phyloP scores from a whole-genome alignment of 2,329 filamentous ascomycete genomes.

The Ilyonectria mors-panacis region DNA sequence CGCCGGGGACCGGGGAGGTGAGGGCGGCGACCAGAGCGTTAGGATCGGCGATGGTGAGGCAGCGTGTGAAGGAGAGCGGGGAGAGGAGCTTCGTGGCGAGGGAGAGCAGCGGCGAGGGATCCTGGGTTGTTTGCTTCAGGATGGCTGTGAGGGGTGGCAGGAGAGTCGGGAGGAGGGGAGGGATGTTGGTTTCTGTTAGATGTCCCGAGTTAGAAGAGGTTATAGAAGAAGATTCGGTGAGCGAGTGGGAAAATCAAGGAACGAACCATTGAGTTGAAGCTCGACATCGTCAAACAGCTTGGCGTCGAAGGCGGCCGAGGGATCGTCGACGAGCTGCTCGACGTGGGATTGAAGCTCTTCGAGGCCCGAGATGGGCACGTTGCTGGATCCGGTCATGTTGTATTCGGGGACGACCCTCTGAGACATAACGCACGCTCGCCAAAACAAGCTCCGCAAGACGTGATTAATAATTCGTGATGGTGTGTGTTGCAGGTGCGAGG shows the following conservation, averaged over 20 bases:
- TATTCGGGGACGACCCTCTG: slow-evolving; percentile 54
- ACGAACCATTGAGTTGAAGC: slow-evolving; percentile 69
- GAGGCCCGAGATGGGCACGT: slow-evolving; percentile 63
- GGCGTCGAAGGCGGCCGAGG: slow-evolving; percentile 59
- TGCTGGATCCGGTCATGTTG: slow-evolving; percentile 52
- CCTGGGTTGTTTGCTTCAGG: slow-evolving; percentile 65
- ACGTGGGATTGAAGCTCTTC: slow-evolving; percentile 70
- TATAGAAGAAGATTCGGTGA: not conserved
- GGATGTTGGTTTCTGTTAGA: slow-evolving; percentile 64
- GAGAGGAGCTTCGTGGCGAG: slow-evolving; percentile 70
- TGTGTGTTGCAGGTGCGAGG: not conserved
- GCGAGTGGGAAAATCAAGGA: not conserved
- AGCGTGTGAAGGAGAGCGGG: slow-evolving; percentile 66
- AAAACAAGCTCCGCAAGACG: not conserved
- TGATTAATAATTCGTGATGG: not conserved
- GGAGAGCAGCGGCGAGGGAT: slow-evolving; percentile 66
- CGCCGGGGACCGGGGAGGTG: slow-evolving; percentile 67
- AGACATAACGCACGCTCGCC: slow-evolving; percentile 42
- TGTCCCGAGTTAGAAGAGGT: slow-evolving; percentile 1
- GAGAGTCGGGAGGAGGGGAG: slow-evolving; percentile 65
- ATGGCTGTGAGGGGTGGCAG: slow-evolving; percentile 69
- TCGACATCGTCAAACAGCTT: slow-evolving; percentile 73
- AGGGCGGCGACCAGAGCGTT: slow-evolving; percentile 67
- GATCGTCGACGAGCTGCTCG: slow-evolving; percentile 62
- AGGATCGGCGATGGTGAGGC: slow-evolving; percentile 66